Base-by-base conservation (phyloP, 176 grass and related monocot genomes). In the Avena atlantica region DNA sequence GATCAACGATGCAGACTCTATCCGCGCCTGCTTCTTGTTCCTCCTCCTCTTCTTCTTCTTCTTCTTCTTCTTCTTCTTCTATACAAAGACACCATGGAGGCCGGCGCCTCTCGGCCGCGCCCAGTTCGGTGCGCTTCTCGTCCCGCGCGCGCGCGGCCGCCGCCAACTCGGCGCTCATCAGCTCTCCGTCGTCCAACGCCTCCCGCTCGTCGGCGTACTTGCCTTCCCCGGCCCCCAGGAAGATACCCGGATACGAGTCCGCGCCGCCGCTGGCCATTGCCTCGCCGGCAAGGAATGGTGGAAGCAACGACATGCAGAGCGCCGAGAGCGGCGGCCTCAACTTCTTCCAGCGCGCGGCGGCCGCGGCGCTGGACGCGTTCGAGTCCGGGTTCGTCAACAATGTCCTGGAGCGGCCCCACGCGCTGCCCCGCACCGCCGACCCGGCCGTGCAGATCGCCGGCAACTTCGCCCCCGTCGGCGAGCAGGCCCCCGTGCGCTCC, bases 401-500 rank as follows among this genome's bases (percentile, higher is more conserved):
- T 72, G 70, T 95, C 9, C 91, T 97, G 2, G 95, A 97, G 85
- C 36, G 57, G 13, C 80, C 91, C 0, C 91, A 69, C 83, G 63
- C 87, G 42, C 81, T 97, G 8, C 93, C 95, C 0, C 58, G 62
- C 23, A 86, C 93, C 3, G 78, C 87, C 7, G 95, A 97, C 87
- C 95, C 95, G 0, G 52, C 89, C 9, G 80, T 97, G 8, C 95
- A 97, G 87, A 97, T 97, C 44, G 90, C 87, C 0, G 95, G 95
- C 2, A 97, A 97, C 78, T 97, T 95, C 61, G 92, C 91, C 0
- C 95, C 95, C 0, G 95, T 97, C 1, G 84, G 40, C 19, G 95
- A 97, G 85, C 89, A 89, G 45, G 56, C 70, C 0, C 92, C 93
- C 0, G 70, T 74, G 8, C 75, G 15, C 2, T 17, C 88, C 0